A percentile compares a stretch with the other conserved stretches of the same genome.
phyloP scores from a whole-genome alignment of 441 rosid species.

The Adansonia gregorii region DNA sequence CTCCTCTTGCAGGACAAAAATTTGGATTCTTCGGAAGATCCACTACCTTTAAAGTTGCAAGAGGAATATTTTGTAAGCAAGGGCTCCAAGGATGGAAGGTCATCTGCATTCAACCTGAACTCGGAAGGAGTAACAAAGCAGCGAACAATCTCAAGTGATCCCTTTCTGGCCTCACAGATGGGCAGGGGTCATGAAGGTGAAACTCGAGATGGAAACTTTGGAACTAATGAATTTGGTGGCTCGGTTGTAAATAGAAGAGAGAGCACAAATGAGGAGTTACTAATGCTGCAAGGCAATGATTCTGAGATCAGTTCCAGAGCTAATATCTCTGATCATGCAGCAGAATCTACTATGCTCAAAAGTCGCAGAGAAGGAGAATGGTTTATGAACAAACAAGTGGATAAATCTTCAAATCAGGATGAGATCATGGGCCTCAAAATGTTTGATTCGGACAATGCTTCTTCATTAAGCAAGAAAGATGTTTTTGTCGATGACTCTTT shows the following conservation, averaged over 20 bases:
- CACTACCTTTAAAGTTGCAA: conserved; percentile 33
- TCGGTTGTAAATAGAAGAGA: conserved; percentile 45
- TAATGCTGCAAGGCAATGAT: conserved; percentile 49
- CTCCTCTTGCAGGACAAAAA: conserved; percentile 73
- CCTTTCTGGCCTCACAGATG: conserved; percentile 52
- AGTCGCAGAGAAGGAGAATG: conserved; percentile 69
- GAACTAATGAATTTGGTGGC: conserved; percentile 44
- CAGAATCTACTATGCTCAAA: conserved; percentile 50
- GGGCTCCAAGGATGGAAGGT: conserved; percentile 33
- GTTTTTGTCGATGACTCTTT: conserved; percentile 77
- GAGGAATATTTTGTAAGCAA: conserved; percentile 41
- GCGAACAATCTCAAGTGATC: conserved; percentile 52
- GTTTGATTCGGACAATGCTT: conserved; percentile 51
- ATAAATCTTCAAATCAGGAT: conserved; percentile 39
- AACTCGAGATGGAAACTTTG: conserved; percentile 45
- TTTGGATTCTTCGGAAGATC: conserved; percentile 42
- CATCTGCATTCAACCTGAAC: too few species aligned
- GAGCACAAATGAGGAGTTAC: conserved; percentile 51
- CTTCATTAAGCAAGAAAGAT: conserved; percentile 53
- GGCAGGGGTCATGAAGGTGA: conserved; percentile 43
- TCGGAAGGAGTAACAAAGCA: conserved; percentile 42
- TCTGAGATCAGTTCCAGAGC: conserved; percentile 37
- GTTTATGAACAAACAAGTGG: conserved; percentile 53
- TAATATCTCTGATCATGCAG: conserved; percentile 45
- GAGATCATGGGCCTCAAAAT: conserved; percentile 45